Conservation (phyloP, 805 yeast genomes). For the Barnettozyma wickerhamii region DNA sequence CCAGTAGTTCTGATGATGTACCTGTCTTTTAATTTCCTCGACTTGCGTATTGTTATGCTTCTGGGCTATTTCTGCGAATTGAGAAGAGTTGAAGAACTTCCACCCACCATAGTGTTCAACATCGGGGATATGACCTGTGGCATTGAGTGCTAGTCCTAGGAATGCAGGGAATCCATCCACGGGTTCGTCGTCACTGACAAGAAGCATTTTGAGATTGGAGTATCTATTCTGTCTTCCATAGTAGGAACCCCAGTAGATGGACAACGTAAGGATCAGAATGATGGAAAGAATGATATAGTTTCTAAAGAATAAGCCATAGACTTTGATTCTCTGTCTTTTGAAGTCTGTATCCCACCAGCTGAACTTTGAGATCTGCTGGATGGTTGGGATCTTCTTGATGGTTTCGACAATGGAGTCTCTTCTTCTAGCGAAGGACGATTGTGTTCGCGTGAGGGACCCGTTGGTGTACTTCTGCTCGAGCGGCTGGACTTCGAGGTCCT, state of each 20-base stretch:
- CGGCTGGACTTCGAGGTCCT: background rate
- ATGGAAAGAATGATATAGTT: constrained; percentile 21
- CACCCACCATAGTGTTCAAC: constrained; percentile 24
- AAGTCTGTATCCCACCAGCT: constrained; percentile 20
- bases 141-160: constrained; percentile 14
- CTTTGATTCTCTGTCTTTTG: constrained; percentile 16
- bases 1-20: constrained; percentile 58
- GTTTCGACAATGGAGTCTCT: constrained; percentile 16
- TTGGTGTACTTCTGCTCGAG: background rate
- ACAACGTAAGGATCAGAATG: constrained; percentile 23
- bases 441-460: background rate
- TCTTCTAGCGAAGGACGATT: constrained; percentile 3
- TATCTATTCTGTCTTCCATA: constrained; percentile 17
- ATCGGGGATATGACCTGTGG: constrained; percentile 1
- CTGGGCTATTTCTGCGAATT: constrained; percentile 20
- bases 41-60: constrained; percentile 17
- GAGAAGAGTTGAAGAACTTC: constrained; percentile 21
- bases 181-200: constrained; percentile 24
- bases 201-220: constrained; percentile 19
- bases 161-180: constrained; percentile 15
- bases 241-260: constrained; percentile 30
- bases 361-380: constrained; percentile 14
- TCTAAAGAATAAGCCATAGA: constrained; percentile 14
- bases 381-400: constrained; percentile 11
- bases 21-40: constrained; percentile 36